A percentile compares a stretch with the other conserved stretches of the same genome.
Conservation (phyloP, 2,329 filamentous ascomycete species). For the Penicillium sp. region DNA sequence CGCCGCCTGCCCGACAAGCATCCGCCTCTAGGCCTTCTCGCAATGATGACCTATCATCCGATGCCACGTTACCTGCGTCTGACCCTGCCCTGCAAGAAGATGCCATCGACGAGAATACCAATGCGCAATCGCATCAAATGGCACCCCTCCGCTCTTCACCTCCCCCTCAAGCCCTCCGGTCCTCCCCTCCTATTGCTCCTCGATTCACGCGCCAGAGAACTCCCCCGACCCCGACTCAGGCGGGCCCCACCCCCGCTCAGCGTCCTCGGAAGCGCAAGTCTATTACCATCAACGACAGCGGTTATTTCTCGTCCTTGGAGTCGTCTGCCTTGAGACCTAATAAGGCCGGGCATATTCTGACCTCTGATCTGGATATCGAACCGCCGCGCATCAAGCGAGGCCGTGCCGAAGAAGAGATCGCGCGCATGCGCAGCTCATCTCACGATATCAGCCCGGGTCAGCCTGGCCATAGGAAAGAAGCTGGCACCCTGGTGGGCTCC, state of each 20-base stretch:
- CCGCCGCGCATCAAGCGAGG: slow-evolving; percentile 79
- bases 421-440: slow-evolving; percentile 82
- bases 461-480: slow-evolving; percentile 40
- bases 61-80: slow-evolving; percentile 70
- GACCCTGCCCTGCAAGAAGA: slow-evolving; percentile 57
- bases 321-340: slow-evolving; percentile 78
- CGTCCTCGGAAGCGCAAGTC: slow-evolving; percentile 71
- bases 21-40: slow-evolving; percentile 23
- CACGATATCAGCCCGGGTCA: slow-evolving; percentile 74
- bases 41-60: slow-evolving; percentile 61
- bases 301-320: slow-evolving; percentile 93
- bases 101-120: slow-evolving; percentile 44
- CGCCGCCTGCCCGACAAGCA: slow-evolving; percentile 20
- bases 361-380: slow-evolving; percentile 68
- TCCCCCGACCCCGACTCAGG: slow-evolving; percentile 62
- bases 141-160: slow-evolving; percentile 44
- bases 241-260: slow-evolving; percentile 58
- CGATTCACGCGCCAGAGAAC: slow-evolving; percentile 61
- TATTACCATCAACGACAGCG: slow-evolving; percentile 81
- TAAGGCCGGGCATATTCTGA: slow-evolving; percentile 59
- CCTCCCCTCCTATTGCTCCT: slow-evolving; percentile 76
- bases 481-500: slow-evolving; percentile 49
- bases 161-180: slow-evolving; percentile 61
- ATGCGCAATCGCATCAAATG: slow-evolving; percentile 20
- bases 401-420: slow-evolving; percentile 92